Conservation (phyloP, 164 flowering plant species). For the Vitis rupestris region DNA sequence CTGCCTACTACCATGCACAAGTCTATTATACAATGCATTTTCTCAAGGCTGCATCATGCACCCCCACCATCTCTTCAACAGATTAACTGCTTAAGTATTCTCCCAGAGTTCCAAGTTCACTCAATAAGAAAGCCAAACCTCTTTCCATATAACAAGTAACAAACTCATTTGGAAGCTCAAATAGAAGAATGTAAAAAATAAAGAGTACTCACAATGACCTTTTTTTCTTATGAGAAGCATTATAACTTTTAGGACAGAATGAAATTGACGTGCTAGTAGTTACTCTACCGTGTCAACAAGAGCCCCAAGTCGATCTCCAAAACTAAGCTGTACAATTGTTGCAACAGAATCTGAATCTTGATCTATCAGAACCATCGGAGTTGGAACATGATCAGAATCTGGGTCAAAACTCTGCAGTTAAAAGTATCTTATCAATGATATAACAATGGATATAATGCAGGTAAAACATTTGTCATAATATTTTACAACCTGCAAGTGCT, state of each 20-base stretch:
- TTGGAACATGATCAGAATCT: slow-evolving; percentile 63
- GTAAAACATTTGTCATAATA: too few species aligned
- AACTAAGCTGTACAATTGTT: slow-evolving; percentile 86
- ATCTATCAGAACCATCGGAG: slow-evolving; percentile 84
- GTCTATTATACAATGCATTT: too few species aligned
- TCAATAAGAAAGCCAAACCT: not conserved
- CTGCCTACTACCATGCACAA: too few species aligned
- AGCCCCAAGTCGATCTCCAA: slow-evolving; percentile 98
- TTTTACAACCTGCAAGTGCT: too few species aligned
- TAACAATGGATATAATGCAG: not conserved
- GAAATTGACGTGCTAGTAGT: not conserved
- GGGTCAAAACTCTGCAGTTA: slow-evolving; percentile 45
- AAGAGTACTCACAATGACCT: not conserved
- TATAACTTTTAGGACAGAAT: not conserved
- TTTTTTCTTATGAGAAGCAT: not conserved
- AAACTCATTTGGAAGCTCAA: not conserved
- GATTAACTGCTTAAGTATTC: too few species aligned
- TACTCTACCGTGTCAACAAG: slow-evolving; percentile 83
- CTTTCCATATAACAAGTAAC: not conserved
- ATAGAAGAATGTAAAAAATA: not conserved
- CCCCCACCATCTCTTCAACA: too few species aligned
- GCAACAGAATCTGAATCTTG: slow-evolving; percentile 77
- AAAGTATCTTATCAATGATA: not conserved
- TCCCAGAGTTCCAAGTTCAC: too few species aligned
- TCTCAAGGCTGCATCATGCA: too few species aligned